These are phyloP conservation scores for Phanerochaete sordida DNA, from an alignment of 768 basidiomycete genomes.

Conservation along the genomic window DNA sequence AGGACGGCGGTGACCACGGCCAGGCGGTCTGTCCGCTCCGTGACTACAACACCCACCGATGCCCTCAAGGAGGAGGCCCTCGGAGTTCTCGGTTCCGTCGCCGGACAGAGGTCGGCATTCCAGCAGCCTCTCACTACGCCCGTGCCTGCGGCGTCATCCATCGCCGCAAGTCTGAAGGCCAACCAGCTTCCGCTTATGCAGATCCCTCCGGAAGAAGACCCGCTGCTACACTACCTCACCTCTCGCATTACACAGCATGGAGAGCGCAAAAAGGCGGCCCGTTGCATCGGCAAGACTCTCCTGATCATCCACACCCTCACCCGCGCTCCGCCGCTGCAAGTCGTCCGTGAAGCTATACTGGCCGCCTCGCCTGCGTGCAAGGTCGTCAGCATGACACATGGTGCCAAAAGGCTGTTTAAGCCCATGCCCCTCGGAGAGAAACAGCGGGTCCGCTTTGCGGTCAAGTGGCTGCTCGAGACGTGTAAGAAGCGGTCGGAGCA, in stretches of 20 bases:
- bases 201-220: conserved; percentile 74
- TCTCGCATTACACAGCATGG: conserved; percentile 63
- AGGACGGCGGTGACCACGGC: background rate
- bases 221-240: conserved; percentile 65
- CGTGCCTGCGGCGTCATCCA: background rate
- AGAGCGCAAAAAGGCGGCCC: conserved; percentile 56
- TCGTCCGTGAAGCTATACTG: conserved; percentile 68
- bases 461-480: conserved; percentile 69
- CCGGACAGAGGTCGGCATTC: background rate
- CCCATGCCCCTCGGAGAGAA: conserved; percentile 78
- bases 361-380: conserved; percentile 76
- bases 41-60: conserved; percentile 3
- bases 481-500: conserved; percentile 54
- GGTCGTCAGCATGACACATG: conserved; percentile 37
- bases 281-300: conserved; percentile 58
- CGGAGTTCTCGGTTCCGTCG: background rate
- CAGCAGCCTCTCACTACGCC: background rate
- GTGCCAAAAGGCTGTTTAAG: conserved; percentile 60
- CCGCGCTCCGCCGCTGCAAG: conserved; percentile 72
- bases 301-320: conserved; percentile 72
- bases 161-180: background rate
- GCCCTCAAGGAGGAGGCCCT: background rate
- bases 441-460: conserved; percentile 68
- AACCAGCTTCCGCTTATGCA: background rate
- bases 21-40: background rate